A percentile compares a stretch with the other conserved stretches of the same genome.
These are phyloP conservation scores for Phytophthora syringae DNA, from an alignment of 352 stramenopile species.

Conservation along the genomic window DNA sequence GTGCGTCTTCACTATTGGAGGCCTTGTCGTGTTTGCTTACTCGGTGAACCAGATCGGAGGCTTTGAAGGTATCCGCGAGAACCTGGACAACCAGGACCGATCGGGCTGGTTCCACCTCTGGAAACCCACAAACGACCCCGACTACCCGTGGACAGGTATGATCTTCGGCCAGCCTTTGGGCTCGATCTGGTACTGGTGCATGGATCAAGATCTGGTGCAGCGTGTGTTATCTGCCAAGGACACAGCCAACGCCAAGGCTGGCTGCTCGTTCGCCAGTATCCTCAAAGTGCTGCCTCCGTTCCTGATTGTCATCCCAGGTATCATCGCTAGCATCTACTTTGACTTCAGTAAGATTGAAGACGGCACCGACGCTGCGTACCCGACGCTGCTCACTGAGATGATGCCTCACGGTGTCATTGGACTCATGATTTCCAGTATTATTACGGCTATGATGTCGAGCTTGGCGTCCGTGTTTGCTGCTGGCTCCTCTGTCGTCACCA, in stretches of 20 bases:
- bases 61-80: slow-evolving; percentile 55
- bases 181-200: slow-evolving; percentile 79
- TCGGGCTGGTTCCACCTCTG: slow-evolving; percentile 61
- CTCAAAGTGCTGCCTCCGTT: slow-evolving; percentile 72
- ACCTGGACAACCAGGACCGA: slow-evolving; percentile 49
- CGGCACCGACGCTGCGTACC: slow-evolving; percentile 66
- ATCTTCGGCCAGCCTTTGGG: slow-evolving; percentile 67
- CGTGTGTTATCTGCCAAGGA: slow-evolving; percentile 75
- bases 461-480: slow-evolving; percentile 69
- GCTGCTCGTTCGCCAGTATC: slow-evolving; percentile 58
- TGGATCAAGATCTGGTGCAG: slow-evolving; percentile 77
- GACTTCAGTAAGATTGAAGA: slow-evolving; percentile 59
- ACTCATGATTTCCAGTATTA: slow-evolving; percentile 73
- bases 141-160: slow-evolving; percentile 80
- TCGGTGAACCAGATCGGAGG: slow-evolving; percentile 65
- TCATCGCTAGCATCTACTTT: slow-evolving; percentile 67
- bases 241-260: slow-evolving; percentile 63
- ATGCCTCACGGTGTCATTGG: slow-evolving; percentile 71
- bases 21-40: slow-evolving; percentile 60
- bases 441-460: slow-evolving; percentile 78
- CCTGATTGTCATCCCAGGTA: slow-evolving; percentile 71
- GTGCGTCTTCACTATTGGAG: slow-evolving; percentile 65
- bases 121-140: slow-evolving; percentile 52
- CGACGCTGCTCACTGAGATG: slow-evolving; percentile 65
- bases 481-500: slow-evolving; percentile 64